Evolutionary conservation across 202 grass and related monocot species (phyloP), one percentile per base, ranked within the genome.

Genomic region (Eragrostis tef): DNA sequence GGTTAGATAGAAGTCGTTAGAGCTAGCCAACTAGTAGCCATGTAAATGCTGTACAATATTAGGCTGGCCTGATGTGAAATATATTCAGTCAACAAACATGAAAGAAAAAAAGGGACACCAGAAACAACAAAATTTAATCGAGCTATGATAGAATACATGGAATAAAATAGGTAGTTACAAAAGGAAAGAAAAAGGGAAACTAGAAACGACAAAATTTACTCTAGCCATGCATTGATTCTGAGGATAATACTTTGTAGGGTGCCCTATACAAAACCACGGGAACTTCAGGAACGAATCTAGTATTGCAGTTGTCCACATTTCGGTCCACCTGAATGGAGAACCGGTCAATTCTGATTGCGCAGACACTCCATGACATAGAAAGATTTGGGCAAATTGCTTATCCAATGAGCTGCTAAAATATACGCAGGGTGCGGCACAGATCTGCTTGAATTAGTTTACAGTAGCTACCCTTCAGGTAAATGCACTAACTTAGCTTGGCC

Each of bases 41-140:
- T 27, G 34, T 27, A 64, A 77, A 77, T 58, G 58, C 57, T 34
- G 19, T 21, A 56, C 19, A 24, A 58, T 58, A 58, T 58, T 58
- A 21, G 20, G n/a, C 9, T 24, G 54, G 54, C 4, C 54, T 53
- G 54, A 58, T 58, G 24, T 22, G 20, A 58, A 58, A 9, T 11
- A 58, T 58, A 21, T 58, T 10, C 20, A 58, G 54, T 58, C 20
- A 58, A 24, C 20, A 2, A 58, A 22, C n/a, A 58, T 2, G 54
- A 57, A 39, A 39, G 34, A 39, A 39, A 39, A 39, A 39, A 4
- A 39, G 34, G 34, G 34, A 39, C 34, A 39, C 34, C 34, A 39
- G 34, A 39, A 39, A 39, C 34, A 5, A 39, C 34, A 39, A 39
- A 39, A 39, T 39, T 39, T 39, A 39, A 2, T 39, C 34, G 4